A percentile compares a stretch with the other conserved stretches of the same genome.
These are phyloP conservation scores for Knufia petricola DNA, from an alignment of 2,329 filamentous ascomycete genomes.

Conservation along the genomic window DNA sequence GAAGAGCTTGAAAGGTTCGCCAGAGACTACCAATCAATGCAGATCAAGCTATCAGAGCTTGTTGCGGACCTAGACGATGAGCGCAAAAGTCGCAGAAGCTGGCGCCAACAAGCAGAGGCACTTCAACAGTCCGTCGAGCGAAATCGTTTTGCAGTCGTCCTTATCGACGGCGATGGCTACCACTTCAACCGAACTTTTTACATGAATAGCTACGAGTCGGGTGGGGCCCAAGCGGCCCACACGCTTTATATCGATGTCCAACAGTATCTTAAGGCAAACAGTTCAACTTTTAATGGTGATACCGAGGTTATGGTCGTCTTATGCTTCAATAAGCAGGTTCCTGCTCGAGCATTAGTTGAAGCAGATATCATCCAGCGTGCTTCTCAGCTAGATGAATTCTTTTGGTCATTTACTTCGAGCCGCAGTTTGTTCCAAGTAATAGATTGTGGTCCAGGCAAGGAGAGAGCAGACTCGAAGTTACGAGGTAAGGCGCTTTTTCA, in stretches of 20 bases:
- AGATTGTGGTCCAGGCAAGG: conserved; percentile 52
- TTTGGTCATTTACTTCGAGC: conserved; percentile 19
- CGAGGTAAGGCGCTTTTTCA: conserved; percentile 40
- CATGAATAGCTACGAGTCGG: conserved; percentile 35
- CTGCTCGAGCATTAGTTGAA: conserved; percentile 43
- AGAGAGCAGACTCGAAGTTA: conserved; percentile 52
- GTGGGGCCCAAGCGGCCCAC: conserved; percentile 40
- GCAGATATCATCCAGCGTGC: conserved; percentile 31
- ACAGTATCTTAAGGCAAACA: conserved; percentile 11
- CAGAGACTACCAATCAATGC: conserved; percentile 10
- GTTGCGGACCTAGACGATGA: conserved; percentile 28
- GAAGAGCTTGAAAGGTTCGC: conserved; percentile 13
- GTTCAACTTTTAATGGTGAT: conserved; percentile 4
- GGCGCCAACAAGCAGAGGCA: conserved; percentile 16
- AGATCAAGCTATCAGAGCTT: conserved; percentile 10
- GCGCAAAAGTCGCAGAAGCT: conserved; percentile 12
- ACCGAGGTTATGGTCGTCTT: conserved; percentile 48
- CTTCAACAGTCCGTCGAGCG: conserved; percentile 24
- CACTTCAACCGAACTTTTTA: conserved; percentile 44
- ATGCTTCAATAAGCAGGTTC: conserved; percentile 46
- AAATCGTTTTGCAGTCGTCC: conserved; percentile 51
- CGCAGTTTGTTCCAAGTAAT: conserved; percentile 52
- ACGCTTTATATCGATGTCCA: conserved; percentile 16
- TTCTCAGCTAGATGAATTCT: conserved; percentile 16
- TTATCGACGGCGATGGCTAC: conserved; percentile 56